phyloP scores from a whole-genome alignment of 2,329 filamentous ascomycete species.

The Aspergillus terreus region DNA sequence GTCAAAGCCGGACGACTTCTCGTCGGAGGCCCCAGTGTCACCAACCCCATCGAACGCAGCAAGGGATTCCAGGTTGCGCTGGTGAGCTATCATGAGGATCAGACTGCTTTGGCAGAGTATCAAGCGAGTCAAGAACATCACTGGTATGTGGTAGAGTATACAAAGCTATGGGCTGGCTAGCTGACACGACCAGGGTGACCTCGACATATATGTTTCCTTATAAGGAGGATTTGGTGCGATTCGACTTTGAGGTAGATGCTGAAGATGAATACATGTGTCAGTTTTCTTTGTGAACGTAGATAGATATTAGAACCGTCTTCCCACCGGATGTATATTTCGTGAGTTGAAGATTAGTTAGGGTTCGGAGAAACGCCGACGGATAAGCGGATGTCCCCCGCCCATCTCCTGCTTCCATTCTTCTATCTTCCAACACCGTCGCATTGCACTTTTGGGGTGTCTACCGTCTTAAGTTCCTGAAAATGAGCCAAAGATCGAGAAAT shows the following conservation, averaged over 20 bases:
- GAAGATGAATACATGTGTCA: conserved; percentile 33
- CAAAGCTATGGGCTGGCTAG: neutral
- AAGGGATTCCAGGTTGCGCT: conserved; percentile 53
- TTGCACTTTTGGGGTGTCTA: no score
- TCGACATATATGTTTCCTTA: conserved; percentile 51
- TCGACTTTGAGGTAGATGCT: conserved; percentile 49
- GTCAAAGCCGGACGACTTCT: conserved; percentile 48
- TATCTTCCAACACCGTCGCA: no score
- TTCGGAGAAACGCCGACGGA: no score
- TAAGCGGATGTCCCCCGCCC: no score
- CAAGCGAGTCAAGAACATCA: conserved; percentile 53
- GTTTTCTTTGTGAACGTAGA: conserved; percentile 1
- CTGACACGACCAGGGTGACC: conserved; percentile 43
- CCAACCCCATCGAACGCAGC: conserved; percentile 49
- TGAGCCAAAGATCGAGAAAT: conserved; percentile 13
- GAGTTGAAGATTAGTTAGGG: no score
- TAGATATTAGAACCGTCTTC: neutral
- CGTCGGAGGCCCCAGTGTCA: conserved; percentile 53
- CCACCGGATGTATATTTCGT: no score
- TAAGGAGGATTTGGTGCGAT: conserved; percentile 53
- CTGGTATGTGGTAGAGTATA: conserved; percentile 28
- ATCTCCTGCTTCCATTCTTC: no score
- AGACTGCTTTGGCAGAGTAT: conserved; percentile 47
- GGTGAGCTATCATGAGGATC: conserved; percentile 50
- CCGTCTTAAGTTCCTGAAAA: no score